Base-by-base conservation (phyloP, 1,284 basidiomycete genomes). In the Apiotrichum sp. region DNA sequence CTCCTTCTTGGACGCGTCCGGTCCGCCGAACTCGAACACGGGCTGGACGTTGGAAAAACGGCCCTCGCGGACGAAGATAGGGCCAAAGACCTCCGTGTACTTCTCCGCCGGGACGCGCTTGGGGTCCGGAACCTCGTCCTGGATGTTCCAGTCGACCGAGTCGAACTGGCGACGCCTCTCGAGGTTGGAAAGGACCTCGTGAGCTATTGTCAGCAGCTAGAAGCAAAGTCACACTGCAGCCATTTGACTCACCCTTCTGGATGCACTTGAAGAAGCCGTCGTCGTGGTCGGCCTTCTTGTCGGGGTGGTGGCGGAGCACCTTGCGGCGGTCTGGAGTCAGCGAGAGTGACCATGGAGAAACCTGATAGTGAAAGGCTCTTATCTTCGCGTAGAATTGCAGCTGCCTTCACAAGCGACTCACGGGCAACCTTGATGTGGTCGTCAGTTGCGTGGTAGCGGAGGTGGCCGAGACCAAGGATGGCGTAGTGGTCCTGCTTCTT, bases 181-280 rank as follows among this genome's bases (percentile, higher is more conserved):
- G 16, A 84, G 75, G 78, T 95, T 83, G 57, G 86, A 88, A 52
- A 98, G 85, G 44, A 93, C 86, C 69, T 98, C 95, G 77, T 88
- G 85, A 22, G 93, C 93, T 77, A 47, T n/a, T 36, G 39, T 29
- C 3, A 33, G 31, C 6, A 16, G 6, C 10, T 43, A 32, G 6
- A 51, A 33, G 36, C 9, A 36, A 6, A 34, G 13, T 36, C 2
- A 7, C 29, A 4, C 22, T 22, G 22, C 22, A 5, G 35, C 47
- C 6, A 22, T 9, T 35, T 6, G 2, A 31, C 66, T 57, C 52
- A 79, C 78, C 78, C 77, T 98, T 98, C 78, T 90, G 87, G 67
- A 98, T 97, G 74, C 95, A 98, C 79, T 98, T 98, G 89, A 98
- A 98, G 83, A 98, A 98, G 4, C 86, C 86, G 72, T 98, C 95